These are phyloP conservation scores for Amanita molliuscula DNA, from an alignment of 768 basidiomycete genomes.

Conservation along the genomic window DNA sequence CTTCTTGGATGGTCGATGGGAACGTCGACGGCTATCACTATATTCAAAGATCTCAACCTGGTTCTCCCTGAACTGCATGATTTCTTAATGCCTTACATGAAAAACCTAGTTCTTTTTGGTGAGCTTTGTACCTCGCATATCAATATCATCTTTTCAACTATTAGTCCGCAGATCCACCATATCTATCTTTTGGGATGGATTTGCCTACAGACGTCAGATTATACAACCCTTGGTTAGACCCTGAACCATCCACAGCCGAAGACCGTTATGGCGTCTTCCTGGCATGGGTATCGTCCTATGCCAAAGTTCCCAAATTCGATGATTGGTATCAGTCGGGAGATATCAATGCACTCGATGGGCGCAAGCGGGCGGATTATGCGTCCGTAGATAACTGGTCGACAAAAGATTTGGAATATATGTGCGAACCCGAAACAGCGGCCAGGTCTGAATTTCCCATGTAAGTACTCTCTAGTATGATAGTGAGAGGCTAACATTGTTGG, in stretches of 20 bases:
- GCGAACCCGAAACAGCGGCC: conserved; percentile 9
- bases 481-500: neutral
- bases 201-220: conserved; percentile 11
- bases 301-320: conserved; percentile 12
- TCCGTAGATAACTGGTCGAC: conserved; percentile 14
- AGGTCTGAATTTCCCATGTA: conserved; percentile 15
- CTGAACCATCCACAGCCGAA: conserved; percentile 14
- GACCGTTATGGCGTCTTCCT: conserved; percentile 15
- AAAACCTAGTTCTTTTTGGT: conserved; percentile 23
- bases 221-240: conserved; percentile 16
- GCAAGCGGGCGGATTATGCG: conserved; percentile 9
- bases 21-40: conserved; percentile 15
- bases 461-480: neutral
- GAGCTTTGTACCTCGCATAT: conserved; percentile 1
- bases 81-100: conserved; percentile 20
- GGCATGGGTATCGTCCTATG: conserved; percentile 21
- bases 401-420: conserved; percentile 12
- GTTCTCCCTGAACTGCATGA: conserved; percentile 14
- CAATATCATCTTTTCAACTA: neutral
- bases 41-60: conserved; percentile 17
- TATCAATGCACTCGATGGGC: conserved; percentile 14
- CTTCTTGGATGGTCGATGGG: conserved; percentile 32
- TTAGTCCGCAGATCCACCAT: conserved; percentile 20
- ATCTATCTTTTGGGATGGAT: conserved; percentile 17
- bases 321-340: conserved; percentile 9